Conservation (phyloP, 2,329 filamentous ascomycete genomes). For the Diaporthe sp. region DNA sequence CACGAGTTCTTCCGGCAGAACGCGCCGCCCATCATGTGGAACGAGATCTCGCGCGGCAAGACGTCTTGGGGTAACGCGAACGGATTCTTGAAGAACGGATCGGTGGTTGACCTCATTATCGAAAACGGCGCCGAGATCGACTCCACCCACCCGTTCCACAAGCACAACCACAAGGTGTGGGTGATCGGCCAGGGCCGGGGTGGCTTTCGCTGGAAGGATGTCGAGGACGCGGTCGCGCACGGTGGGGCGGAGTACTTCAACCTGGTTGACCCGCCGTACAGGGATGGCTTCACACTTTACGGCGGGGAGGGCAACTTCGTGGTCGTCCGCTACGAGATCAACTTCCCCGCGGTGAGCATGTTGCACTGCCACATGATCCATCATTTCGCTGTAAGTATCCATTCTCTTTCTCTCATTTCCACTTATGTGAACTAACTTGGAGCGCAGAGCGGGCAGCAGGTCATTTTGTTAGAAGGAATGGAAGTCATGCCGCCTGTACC, state of each 20-base stretch:
- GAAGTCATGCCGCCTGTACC: background rate
- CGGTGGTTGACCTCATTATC: background rate
- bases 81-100: background rate
- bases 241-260: background rate
- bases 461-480: background rate
- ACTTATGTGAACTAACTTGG: background rate
- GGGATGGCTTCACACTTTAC: background rate
- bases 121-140: background rate
- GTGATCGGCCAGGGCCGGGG: background rate
- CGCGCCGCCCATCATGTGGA: background rate
- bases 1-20: constrained; percentile 6
- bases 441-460: background rate
- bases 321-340: background rate
- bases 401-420: background rate
- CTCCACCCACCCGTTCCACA: background rate
- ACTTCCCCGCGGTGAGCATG: background rate
- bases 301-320: background rate
- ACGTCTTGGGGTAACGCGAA: background rate
- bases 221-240: background rate
- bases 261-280: background rate
- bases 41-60: background rate
- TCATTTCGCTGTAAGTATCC: background rate
- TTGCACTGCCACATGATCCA: background rate
- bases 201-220: background rate
- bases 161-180: background rate